Conservation (phyloP, 2,329 filamentous ascomycete species). For the Aspergillus terreus region DNA sequence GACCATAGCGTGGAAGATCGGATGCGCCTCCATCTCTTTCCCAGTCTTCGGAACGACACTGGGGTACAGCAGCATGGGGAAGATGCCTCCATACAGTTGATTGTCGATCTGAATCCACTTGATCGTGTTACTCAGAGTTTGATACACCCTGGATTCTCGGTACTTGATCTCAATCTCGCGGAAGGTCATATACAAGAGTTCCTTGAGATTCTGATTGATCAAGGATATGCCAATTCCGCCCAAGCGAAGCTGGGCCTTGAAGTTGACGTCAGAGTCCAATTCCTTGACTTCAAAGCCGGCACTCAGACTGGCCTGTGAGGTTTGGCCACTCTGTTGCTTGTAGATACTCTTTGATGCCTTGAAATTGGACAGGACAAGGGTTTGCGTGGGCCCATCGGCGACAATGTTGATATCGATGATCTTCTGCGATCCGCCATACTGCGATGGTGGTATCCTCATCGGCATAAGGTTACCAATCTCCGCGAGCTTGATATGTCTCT, state of each 20-base stretch:
- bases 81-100: conserved; percentile 95
- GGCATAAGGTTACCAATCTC: conserved; percentile 96
- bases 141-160: conserved; percentile 87
- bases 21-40: conserved; percentile 93
- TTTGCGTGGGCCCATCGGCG: conserved; percentile 92
- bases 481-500: conserved; percentile 87
- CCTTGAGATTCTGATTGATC: conserved; percentile 86
- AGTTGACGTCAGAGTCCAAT: conserved; percentile 79
- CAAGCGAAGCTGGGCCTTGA: conserved; percentile 82
- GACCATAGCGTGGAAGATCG: conserved; percentile 86
- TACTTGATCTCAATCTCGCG: conserved; percentile 88
- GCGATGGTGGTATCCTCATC: conserved; percentile 74
- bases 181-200: conserved; percentile 90
- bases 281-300: conserved; percentile 92
- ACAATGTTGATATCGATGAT: conserved; percentile 96
- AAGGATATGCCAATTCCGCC: conserved; percentile 90
- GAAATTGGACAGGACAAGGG: conserved; percentile 89
- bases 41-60: conserved; percentile 97
- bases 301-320: conserved; percentile 56
- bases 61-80: conserved; percentile 94
- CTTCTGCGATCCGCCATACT: conserved; percentile 64
- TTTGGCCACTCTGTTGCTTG: conserved; percentile 56
- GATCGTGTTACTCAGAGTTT: conserved; percentile 83
- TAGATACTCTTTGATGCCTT: conserved; percentile 91
- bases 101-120: conserved; percentile 99